Percentiles rank a stretch among this genome's conserved stretches.
Conservation (phyloP, 2,329 filamentous ascomycete genomes). For the Apiospora aurea region DNA sequence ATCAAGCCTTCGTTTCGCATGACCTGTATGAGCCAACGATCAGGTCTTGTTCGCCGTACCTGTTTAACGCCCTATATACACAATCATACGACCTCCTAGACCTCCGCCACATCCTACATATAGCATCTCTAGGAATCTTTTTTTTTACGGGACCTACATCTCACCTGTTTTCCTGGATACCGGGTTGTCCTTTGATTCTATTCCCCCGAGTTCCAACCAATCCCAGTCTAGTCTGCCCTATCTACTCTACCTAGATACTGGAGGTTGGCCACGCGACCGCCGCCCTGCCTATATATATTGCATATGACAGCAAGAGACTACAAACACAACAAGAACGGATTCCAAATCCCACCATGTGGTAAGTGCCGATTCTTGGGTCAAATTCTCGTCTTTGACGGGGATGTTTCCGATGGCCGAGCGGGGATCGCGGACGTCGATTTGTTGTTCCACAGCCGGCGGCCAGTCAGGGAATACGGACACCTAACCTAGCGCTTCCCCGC, state of each 20-base stretch:
- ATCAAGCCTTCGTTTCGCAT: not conserved
- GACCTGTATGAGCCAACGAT: not conserved
- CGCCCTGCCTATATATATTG: not conserved
- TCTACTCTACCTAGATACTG: not conserved
- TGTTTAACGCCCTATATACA: not conserved
- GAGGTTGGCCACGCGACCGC: not conserved
- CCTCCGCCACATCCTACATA: not conserved
- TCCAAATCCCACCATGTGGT: not conserved
- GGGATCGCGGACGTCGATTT: not conserved
- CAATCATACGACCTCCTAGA: not conserved
- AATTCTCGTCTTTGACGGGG: not conserved
- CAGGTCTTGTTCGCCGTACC: not conserved
- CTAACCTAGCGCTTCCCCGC: slow-evolving; percentile 7
- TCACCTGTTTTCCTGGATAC: not conserved
- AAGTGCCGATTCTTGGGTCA: not conserved
- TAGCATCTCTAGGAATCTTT: not conserved
- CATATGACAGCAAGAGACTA: not conserved
- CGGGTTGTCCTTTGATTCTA: not conserved
- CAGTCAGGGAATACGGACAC: not conserved
- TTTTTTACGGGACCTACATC: not conserved
- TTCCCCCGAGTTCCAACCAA: not conserved
- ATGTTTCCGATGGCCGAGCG: not conserved
- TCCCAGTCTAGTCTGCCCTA: not conserved
- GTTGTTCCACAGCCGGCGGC: not conserved
- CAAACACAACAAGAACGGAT: not conserved